A percentile compares a stretch with the other conserved stretches of the same genome.
These are phyloP conservation scores for Coemansia sp. DNA, from an alignment of 192 early-diverging fungal species.

Conservation along the genomic window DNA sequence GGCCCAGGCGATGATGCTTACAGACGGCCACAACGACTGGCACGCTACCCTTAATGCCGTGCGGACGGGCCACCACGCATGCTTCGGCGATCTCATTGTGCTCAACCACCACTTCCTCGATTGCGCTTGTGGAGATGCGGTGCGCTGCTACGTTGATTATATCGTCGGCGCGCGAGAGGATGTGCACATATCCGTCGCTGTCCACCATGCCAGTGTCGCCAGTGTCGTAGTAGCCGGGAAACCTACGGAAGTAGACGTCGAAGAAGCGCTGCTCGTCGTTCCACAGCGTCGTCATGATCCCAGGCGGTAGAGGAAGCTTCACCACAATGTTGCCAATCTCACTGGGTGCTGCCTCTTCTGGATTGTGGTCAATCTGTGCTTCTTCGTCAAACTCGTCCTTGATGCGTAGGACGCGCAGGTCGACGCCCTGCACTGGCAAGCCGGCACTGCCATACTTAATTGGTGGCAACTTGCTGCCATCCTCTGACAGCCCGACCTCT, in stretches of 20 bases:
- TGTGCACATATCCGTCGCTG: conserved; percentile 70
- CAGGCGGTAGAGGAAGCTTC: conserved; percentile 79
- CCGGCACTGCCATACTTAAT: conserved; percentile 69
- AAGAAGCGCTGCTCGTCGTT: conserved; percentile 72
- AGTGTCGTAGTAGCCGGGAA: conserved; percentile 80
- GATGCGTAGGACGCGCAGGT: conserved; percentile 63
- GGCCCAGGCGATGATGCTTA: conserved; percentile 7
- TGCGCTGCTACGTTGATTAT: conserved; percentile 89
- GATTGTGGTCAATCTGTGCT: conserved; percentile 29
- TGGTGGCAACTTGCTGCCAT: conserved; percentile 28
- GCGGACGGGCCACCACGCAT: conserved; percentile 66
- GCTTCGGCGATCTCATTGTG: conserved; percentile 68
- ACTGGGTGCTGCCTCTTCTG: conserved; percentile 52
- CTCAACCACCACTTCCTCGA: conserved; percentile 72
- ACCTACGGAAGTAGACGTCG: conserved; percentile 72
- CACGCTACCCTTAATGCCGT: conserved; percentile 67
- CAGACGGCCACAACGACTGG: conserved; percentile 64
- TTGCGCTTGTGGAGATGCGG: conserved; percentile 74
- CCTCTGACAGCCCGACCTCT: conserved; percentile 52
- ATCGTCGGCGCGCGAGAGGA: conserved; percentile 71
- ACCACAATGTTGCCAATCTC: conserved; percentile 76
- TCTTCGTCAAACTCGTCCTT: conserved; percentile 55
- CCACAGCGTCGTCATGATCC: conserved; percentile 75
- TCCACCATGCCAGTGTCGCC: conserved; percentile 83
- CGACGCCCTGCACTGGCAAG: conserved; percentile 72